Percentiles rank a stretch among this genome's conserved stretches.
Conservation (phyloP, 2,329 filamentous ascomycete species). For the Ceratocystis cacaofunesta region DNA sequence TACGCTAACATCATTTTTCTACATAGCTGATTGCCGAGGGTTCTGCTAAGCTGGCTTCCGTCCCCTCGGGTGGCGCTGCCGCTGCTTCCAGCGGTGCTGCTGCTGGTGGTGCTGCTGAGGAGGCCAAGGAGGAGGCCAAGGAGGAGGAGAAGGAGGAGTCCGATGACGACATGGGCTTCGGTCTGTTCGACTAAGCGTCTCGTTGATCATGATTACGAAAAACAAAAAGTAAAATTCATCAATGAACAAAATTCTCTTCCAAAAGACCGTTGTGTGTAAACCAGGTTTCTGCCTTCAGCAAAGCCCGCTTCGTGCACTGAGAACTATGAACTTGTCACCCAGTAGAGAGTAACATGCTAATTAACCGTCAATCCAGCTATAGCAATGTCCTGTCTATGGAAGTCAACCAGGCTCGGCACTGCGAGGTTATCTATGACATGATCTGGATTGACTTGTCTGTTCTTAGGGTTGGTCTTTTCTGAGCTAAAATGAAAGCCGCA, state of each 20-base stretch:
- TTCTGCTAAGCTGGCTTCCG: constrained; percentile 86
- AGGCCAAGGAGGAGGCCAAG: constrained; percentile 49
- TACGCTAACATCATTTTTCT: constrained; percentile 18
- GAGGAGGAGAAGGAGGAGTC: constrained; percentile 54
- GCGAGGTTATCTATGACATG: no score
- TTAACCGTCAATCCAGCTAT: no score
- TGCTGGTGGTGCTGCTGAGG: constrained; percentile 51
- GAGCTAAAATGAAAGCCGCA: background rate
- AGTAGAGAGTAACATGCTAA: no score
- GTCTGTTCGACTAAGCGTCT: constrained; percentile 55
- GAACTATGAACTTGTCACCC: background rate
- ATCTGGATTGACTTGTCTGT: no score
- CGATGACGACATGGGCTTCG: constrained; percentile 34
- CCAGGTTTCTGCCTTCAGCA: background rate
- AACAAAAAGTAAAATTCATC: constrained; percentile 17
- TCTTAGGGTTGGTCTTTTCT: background rate
- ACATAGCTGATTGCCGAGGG: constrained; percentile 77
- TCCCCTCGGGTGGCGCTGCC: constrained; percentile 79
- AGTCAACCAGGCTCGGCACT: no score
- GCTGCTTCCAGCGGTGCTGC: constrained; percentile 52
- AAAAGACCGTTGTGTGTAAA: background rate
- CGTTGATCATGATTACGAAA: constrained; percentile 17
- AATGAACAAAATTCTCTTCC: constrained; percentile 12
- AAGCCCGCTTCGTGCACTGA: background rate
- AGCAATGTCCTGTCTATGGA: no score